These are phyloP conservation scores for Ramularia endophylla DNA, from an alignment of 2,329 filamentous ascomycete genomes.

Conservation along the genomic window DNA sequence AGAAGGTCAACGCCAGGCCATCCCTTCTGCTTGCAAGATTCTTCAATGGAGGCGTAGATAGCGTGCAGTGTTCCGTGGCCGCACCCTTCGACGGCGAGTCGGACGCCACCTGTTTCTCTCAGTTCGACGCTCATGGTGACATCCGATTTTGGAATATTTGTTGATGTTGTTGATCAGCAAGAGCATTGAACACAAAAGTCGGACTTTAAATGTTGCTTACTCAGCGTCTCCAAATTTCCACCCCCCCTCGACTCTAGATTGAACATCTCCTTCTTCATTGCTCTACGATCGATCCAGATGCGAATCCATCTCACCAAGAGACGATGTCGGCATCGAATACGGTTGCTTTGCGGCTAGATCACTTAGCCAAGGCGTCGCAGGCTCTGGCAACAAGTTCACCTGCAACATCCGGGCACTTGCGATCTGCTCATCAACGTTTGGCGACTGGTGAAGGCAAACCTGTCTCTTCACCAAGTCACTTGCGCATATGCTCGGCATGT, in stretches of 20 bases:
- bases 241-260: background rate
- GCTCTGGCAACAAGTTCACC: constrained; percentile 10
- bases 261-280: background rate
- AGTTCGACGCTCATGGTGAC: constrained; percentile 12
- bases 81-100: constrained; percentile 82
- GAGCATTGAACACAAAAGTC: background rate
- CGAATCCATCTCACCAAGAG: background rate
- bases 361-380: constrained; percentile 4
- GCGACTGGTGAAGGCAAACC: constrained; percentile 26
- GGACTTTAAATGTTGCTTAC: background rate
- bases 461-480: constrained; percentile 44
- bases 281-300: too few species aligned
- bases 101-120: constrained; percentile 38
- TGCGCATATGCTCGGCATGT: constrained; percentile 54
- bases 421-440: background rate
- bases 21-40: constrained; percentile 61
- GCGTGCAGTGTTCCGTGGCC: constrained; percentile 88
- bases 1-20: constrained; percentile 83
- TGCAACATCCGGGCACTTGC: constrained; percentile 12
- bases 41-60: constrained; percentile 75
- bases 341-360: too few species aligned
- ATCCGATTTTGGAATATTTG: too few species aligned
- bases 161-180: background rate
- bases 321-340: too few species aligned
- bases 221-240: background rate